These are phyloP conservation scores for Tetrahymena elliotti DNA, from an alignment of 73 alveolate genomes.

Conservation along the genomic window DNA sequence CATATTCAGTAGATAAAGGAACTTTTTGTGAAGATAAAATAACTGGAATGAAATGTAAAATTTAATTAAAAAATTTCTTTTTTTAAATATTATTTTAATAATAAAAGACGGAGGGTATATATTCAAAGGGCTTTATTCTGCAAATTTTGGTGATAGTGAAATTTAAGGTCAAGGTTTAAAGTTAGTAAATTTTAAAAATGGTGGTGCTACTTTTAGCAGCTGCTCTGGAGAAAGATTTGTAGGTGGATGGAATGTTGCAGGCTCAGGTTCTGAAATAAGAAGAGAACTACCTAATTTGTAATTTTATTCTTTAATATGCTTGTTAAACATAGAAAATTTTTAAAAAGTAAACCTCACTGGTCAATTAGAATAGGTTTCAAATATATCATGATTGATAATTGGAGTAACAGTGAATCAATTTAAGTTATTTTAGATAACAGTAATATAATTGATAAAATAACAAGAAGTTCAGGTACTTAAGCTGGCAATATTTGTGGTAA, in stretches of 20 bases:
- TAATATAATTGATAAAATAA: neutral
- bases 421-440: neutral
- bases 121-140: neutral
- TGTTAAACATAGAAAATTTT: no score
- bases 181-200: neutral
- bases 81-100: neutral
- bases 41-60: neutral
- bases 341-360: neutral
- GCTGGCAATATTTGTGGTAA: neutral
- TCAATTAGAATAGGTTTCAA: neutral
- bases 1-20: neutral
- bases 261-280: neutral
- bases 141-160: neutral
- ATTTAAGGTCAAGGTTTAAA: neutral
- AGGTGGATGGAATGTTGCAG: neutral
- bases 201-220: neutral
- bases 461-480: neutral
- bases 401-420: neutral
- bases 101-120: neutral
- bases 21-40: neutral
- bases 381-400: neutral
- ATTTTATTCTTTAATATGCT: neutral
- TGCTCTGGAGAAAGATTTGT: neutral
- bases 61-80: neutral
- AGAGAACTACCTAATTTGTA: neutral